Conservation (phyloP, 345 rosid genomes). For the Populus pruinosa region DNA sequence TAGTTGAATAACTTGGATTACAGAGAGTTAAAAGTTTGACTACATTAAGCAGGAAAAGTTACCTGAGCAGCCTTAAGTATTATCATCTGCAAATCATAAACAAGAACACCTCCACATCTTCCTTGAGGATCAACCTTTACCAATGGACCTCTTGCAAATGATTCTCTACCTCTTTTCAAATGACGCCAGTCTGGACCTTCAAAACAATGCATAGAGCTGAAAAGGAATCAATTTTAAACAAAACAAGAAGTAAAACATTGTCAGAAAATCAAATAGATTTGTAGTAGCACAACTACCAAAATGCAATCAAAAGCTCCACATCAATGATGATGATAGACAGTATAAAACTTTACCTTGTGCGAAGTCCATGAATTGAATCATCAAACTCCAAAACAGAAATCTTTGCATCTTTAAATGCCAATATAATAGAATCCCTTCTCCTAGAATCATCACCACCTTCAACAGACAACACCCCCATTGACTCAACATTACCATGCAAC, state of each 20-base stretch:
- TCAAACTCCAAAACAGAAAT: conserved; percentile 85
- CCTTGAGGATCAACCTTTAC: conserved; percentile 98
- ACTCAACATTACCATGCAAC: conserved; percentile 90
- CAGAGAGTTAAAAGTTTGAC: neutral
- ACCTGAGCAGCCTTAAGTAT: conserved; percentile 97
- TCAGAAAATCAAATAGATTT: neutral
- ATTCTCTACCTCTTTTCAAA: conserved; percentile 92
- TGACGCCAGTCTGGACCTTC: conserved; percentile 96
- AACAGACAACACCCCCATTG: conserved; percentile 62
- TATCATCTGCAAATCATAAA: conserved; percentile 94
- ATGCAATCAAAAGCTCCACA: neutral
- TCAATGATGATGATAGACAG: neutral
- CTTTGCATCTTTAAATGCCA: conserved; percentile 79
- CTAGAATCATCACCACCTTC: conserved; percentile 63
- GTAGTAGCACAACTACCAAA: too few species aligned
- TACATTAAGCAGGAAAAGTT: conserved; percentile 16
- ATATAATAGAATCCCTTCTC: conserved; percentile 73
- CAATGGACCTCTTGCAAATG: conserved; percentile 78
- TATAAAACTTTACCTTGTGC: conserved; percentile 47
- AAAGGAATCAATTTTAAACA: conserved; percentile 5
- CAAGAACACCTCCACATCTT: conserved; percentile 88
- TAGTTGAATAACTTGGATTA: neutral
- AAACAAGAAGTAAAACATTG: neutral
- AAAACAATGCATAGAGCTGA: conserved; percentile 98
- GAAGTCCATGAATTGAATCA: conserved; percentile 81